Evolutionary conservation across 75 land plant genomes (phyloP), one percentile per base, ranked within the genome.

Genomic region (Cryptomeria japonica): DNA sequence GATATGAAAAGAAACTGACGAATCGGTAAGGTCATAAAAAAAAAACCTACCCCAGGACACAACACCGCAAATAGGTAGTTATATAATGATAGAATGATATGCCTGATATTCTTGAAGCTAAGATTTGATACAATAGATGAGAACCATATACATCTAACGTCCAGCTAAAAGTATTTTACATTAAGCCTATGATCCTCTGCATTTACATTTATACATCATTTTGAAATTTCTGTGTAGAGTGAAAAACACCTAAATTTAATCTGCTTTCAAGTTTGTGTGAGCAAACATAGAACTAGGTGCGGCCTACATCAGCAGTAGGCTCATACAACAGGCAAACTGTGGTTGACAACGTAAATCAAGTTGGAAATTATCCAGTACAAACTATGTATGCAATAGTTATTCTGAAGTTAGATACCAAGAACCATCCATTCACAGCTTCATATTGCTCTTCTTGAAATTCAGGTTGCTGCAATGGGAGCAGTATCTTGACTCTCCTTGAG

Each of bases 401-500:
- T 22, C 12, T 7, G n/a, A 42, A 25, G 13, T 80, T 37, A n/a
- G n/a, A 80, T 19, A 80, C 46, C 47, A 42, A 42, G 25, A 80
- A 42, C 44, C 46, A 3, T 80, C 46, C 83, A 36, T 80, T 8
- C 79, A 37, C 39, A 77, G 28, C 83, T 80, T 80, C 47, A 41
- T 41, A 42, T 39, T 93, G 93, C 92, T 87, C 32, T 86, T 75
- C 58, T 22, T 46, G 73, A 37, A 32, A 44, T 64, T 89, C 89
- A 83, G 34, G 22, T n/a, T 82, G 61, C n/a, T 87, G 44, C 37
- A 36, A 11, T 84, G 28, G 89, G 46, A 41, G 25, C 77, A 28
- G 12, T 56, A 49, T 61, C 58, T 86, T 87, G 89, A 86, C 87
- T 78, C 28, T 87, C 92, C 51, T 90, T 70, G 38, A 91, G 80